A percentile compares a stretch with the other conserved stretches of the same genome.
Evolutionary conservation across 805 yeast species (phyloP).

Genomic region (Candida glaebosa): DNA sequence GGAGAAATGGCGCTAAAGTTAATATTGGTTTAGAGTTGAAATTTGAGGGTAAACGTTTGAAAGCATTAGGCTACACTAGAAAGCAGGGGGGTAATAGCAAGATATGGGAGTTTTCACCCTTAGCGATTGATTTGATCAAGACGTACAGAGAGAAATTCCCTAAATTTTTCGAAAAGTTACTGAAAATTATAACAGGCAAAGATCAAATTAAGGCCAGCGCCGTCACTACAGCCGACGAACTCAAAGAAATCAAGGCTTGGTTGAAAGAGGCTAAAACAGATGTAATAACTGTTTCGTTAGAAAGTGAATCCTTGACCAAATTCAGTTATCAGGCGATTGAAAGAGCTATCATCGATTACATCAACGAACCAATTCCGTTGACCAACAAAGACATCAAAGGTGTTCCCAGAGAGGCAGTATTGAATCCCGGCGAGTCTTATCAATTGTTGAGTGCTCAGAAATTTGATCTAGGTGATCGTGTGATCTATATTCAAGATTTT

Average conservation of each 20-base stretch:
- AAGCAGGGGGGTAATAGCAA: slow-evolving; percentile 42
- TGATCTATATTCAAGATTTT: slow-evolving; percentile 75
- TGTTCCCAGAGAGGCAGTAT: slow-evolving; percentile 80
- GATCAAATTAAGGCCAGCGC: slow-evolving; percentile 37
- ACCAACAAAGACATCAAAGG: slow-evolving; percentile 62
- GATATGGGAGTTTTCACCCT: slow-evolving; percentile 77
- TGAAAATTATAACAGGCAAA: slow-evolving; percentile 16
- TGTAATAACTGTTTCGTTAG: slow-evolving; percentile 65
- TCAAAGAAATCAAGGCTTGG: slow-evolving; percentile 45
- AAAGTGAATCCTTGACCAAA: slow-evolving; percentile 73
- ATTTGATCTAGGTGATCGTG: slow-evolving; percentile 86
- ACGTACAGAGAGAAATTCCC: slow-evolving; percentile 65
- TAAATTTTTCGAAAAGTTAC: slow-evolving; percentile 46
- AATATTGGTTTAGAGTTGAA: slow-evolving; percentile 85
- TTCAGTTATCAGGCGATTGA: slow-evolving; percentile 69
- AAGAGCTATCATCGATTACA: slow-evolving; percentile 41
- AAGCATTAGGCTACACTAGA: slow-evolving; percentile 84
- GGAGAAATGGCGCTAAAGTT: slow-evolving; percentile 40
- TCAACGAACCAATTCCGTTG: slow-evolving; percentile 41
- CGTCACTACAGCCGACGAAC: slow-evolving; percentile 38
- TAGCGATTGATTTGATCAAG: slow-evolving; percentile 63
- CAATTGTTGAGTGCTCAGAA: slow-evolving; percentile 69
- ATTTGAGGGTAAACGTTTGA: slow-evolving; percentile 71
- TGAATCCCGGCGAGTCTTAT: slow-evolving; percentile 71
- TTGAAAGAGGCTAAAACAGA: slow-evolving; percentile 45